Evolutionary conservation across 2,329 filamentous ascomycete species (phyloP), one percentile per base, ranked within the genome.

Genomic region (Chaetomium strumarium): DNA sequence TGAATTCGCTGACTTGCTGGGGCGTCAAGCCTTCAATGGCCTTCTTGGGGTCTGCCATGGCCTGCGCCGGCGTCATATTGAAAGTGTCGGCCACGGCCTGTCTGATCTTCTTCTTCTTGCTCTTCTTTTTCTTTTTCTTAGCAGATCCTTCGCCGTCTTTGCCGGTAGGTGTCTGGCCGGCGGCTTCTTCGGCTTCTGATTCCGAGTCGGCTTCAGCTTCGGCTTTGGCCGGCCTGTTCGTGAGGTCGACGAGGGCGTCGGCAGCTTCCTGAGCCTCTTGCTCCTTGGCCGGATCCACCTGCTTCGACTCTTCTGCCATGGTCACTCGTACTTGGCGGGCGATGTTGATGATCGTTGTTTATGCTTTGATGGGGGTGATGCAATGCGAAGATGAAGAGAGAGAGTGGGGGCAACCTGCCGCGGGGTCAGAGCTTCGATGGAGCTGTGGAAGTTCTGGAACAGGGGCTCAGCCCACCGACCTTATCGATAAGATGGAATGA

Each of bases 81-180:
- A 67, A 55, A 43, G 72, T 66, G 46, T 67, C 67, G 20, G 64
- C 65, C 56, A 74, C 62, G n/a, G 69, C 67, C 41, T 72, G 70
- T 69, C 77, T 75, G 64, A 79, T 70, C 72, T 83, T 83, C 70
- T 79, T 78, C 67, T 78, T 80, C 73, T 84, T 83, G 58, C 76
- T 82, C 72, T 77, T 81, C 72, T 81, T 83, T 68, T 84, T 86
- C 70, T 84, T 84, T 62, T 81, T 79, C 63, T 75, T 77, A 17
- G 63, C 58, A 41, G 65, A 61, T n/a, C 63, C 56, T 31, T 60
- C 60, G 19, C 57, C 60, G 36, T 56, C 60, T 40, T 62, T 57
- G 6, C 62, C 33, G 12, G 42, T 63, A 20, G 66, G 66, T 41
- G 66, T 63, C 40, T 68, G 70, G 53, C 68, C 67, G 24, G 68